Evolutionary conservation across 2,329 filamentous ascomycete species (phyloP).

Genomic region (Cladorrhinum sp.): DNA sequence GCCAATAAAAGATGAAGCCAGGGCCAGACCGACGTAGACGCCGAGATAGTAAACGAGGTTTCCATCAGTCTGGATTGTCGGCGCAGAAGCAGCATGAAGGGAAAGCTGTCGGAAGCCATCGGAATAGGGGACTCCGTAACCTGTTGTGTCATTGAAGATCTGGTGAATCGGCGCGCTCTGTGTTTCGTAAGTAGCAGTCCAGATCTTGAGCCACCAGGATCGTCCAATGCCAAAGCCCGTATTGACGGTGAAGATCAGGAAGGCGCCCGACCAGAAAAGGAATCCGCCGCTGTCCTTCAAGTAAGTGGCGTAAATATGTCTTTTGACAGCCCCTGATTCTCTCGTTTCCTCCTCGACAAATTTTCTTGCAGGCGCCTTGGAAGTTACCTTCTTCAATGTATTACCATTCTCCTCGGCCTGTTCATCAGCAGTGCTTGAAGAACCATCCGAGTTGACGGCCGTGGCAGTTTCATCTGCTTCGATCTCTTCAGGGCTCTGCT

Average conservation of each 20-base stretch:
- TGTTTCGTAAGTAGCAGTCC: constrained; percentile 50
- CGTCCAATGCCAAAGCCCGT: constrained; percentile 55
- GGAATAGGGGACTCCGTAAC: constrained; percentile 42
- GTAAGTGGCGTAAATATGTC: constrained; percentile 65
- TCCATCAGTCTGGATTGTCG: constrained; percentile 31
- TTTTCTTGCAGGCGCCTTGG: constrained; percentile 57
- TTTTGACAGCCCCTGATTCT: constrained; percentile 67
- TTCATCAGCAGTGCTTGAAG: constrained; percentile 39
- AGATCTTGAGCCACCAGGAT: constrained; percentile 63
- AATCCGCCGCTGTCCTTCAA: constrained; percentile 63
- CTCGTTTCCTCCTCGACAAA: constrained; percentile 75
- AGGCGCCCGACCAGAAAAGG: constrained; percentile 55
- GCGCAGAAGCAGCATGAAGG: constrained; percentile 37
- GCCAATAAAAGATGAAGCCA: constrained; percentile 55
- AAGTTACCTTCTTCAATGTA: constrained; percentile 47
- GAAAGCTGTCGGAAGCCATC: constrained; percentile 46
- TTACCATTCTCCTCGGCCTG: constrained; percentile 39
- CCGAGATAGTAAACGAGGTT: constrained; percentile 62
- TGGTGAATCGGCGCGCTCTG: constrained; percentile 26
- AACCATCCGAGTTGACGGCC: constrained; percentile 54
- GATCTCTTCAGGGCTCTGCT: constrained; percentile 45
- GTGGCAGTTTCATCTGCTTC: constrained; percentile 50
- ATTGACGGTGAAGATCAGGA: constrained; percentile 53
- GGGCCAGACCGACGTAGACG: constrained; percentile 62
- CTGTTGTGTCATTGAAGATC: constrained; percentile 30